These are phyloP conservation scores for Melanomma pulvis-pyrius DNA, from an alignment of 495 filamentous ascomycete genomes.

Conservation along the genomic window DNA sequence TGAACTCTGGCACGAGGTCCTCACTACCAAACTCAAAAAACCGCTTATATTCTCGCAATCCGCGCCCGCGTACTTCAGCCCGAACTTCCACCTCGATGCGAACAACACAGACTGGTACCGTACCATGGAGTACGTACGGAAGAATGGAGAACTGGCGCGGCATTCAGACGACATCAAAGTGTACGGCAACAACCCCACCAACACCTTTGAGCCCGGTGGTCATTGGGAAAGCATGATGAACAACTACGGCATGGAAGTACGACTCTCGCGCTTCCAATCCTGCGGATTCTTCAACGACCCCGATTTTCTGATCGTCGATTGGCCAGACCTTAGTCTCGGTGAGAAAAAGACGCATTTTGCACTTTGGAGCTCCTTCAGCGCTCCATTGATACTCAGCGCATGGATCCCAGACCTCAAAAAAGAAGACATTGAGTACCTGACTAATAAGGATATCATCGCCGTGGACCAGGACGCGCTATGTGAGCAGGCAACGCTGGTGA, in stretches of 20 bases:
- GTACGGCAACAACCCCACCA: conserved; percentile 38
- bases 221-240: conserved; percentile 51
- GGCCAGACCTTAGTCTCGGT: conserved; percentile 43
- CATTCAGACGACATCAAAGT: conserved; percentile 52
- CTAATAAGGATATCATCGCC: conserved; percentile 47
- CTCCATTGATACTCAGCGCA: conserved; percentile 51
- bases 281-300: conserved; percentile 53
- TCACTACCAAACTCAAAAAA: conserved; percentile 41
- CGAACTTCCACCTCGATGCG: conserved; percentile 22
- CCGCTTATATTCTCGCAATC: conserved; percentile 52
- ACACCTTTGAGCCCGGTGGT: conserved; percentile 39
- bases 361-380: conserved; percentile 48
- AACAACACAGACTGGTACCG: conserved; percentile 49
- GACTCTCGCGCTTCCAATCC: conserved; percentile 49
- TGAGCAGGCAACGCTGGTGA: conserved; percentile 49
- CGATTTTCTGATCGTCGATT: conserved; percentile 51
- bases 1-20: conserved; percentile 44
- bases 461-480: conserved; percentile 50
- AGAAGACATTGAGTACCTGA: conserved; percentile 44
- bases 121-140: conserved; percentile 49
- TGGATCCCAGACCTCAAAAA: conserved; percentile 46
- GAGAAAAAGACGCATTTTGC: conserved; percentile 52
- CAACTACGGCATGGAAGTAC: conserved; percentile 48
- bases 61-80: conserved; percentile 49
- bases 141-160: conserved; percentile 48